phyloP scores from a whole-genome alignment of 75 land plant species.

The Picea glauca region DNA sequence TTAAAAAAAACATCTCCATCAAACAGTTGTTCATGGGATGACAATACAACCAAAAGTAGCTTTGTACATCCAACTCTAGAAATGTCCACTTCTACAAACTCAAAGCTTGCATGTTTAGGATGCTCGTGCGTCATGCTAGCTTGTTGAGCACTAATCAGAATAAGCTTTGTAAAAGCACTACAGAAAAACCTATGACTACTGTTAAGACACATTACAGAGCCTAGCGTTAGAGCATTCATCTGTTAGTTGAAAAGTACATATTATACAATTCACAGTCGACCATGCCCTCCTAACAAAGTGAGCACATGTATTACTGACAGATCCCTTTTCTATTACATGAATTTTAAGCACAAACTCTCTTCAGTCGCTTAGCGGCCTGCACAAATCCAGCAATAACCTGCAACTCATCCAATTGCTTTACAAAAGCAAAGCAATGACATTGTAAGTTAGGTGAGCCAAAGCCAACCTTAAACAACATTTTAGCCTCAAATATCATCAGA shows the following conservation, averaged over 20 bases:
- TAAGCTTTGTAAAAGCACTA: neutral
- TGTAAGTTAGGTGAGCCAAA: neutral
- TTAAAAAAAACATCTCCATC: neutral
- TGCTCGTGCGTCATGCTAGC: neutral
- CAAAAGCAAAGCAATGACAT: neutral
- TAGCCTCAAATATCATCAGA: neutral
- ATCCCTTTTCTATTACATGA: neutral
- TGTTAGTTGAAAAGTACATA: slow-evolving; percentile 10
- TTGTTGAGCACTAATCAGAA: neutral
- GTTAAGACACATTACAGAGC: neutral
- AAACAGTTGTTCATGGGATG: neutral
- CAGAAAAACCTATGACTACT: neutral
- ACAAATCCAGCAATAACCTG: slow-evolving; percentile 87
- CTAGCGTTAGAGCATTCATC: neutral
- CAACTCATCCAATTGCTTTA: slow-evolving; percentile 88
- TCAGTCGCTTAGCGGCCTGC: slow-evolving; percentile 79
- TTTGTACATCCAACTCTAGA: neutral
- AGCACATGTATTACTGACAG: neutral
- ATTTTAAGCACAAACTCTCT: slow-evolving; percentile 12
- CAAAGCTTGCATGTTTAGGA: neutral
- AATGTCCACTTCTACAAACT: neutral
- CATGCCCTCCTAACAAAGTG: neutral
- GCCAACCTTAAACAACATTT: neutral
- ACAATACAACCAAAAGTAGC: neutral
- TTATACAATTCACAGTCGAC: slow-evolving; percentile 4